These are phyloP conservation scores for Cucurbitaria berberidis DNA, from an alignment of 2,329 filamentous ascomycete genomes.

Conservation along the genomic window DNA sequence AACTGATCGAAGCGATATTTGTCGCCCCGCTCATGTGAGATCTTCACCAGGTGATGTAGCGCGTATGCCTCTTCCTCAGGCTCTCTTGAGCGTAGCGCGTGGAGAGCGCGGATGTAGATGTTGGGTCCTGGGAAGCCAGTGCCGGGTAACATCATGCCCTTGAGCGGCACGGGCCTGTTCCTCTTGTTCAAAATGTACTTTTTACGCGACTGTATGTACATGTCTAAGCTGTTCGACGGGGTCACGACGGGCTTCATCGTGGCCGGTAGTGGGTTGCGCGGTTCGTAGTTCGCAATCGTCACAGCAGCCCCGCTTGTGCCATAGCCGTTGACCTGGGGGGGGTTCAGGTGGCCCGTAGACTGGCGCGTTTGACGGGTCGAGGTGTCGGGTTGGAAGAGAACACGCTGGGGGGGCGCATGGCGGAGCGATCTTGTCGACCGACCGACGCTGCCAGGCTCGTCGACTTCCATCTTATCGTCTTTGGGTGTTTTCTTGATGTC, in stretches of 20 bases:
- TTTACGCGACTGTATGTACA: slow-evolving; percentile 67
- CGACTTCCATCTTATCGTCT: slow-evolving; percentile 58
- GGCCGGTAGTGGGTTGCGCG: slow-evolving; percentile 65
- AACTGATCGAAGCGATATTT: slow-evolving; percentile 96
- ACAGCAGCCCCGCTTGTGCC: slow-evolving; percentile 55
- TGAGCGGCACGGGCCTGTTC: slow-evolving; percentile 47
- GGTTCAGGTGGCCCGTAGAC: slow-evolving; percentile 44
- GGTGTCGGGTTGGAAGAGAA: slow-evolving; percentile 84
- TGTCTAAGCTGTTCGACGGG: slow-evolving; percentile 73
- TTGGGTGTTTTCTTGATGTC: slow-evolving; percentile 56
- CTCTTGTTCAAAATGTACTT: slow-evolving; percentile 56
- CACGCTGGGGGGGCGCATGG: slow-evolving; percentile 82
- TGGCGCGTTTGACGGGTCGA: slow-evolving; percentile 70
- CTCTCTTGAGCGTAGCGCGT: slow-evolving; percentile 80
- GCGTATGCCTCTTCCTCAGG: slow-evolving; percentile 89
- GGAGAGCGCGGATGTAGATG: slow-evolving; percentile 87
- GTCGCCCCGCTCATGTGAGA: slow-evolving; percentile 91
- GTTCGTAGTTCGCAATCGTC: slow-evolving; percentile 73
- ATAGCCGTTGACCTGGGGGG: slow-evolving; percentile 53
- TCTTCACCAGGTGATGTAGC: slow-evolving; percentile 90
- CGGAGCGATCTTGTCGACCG: slow-evolving; percentile 61
- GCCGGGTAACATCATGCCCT: slow-evolving; percentile 66
- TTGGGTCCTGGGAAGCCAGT: slow-evolving; percentile 78
- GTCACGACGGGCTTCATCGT: slow-evolving; percentile 76
- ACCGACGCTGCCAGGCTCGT: slow-evolving; percentile 55